A percentile compares a stretch with the other conserved stretches of the same genome.
Evolutionary conservation across 192 early-diverging fungal species (phyloP).

Genomic region (Rhizophagus sp.): DNA sequence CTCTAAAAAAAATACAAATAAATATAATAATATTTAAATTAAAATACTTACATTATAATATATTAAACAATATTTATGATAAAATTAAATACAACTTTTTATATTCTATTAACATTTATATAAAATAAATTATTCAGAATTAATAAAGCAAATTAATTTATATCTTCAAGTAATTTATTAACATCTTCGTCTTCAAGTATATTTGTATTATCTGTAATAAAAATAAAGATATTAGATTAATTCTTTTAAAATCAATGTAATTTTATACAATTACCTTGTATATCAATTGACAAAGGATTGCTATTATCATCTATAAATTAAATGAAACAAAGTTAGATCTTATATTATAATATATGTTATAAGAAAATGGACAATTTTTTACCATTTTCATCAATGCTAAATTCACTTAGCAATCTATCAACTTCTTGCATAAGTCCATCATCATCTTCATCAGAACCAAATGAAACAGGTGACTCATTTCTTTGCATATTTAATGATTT

Average conservation of each 20-base stretch:
- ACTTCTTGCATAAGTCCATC: conserved; percentile 31
- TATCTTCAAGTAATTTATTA: background rate
- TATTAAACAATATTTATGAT: too few relatives aligned
- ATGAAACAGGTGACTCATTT: background rate
- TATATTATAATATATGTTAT: background rate
- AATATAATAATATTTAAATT: too few relatives aligned
- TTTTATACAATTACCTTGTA: background rate
- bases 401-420: conserved; percentile 32
- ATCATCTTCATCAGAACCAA: conserved; percentile 19
- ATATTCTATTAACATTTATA: too few relatives aligned
- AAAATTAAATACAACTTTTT: too few relatives aligned
- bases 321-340: background rate
- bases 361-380: background rate
- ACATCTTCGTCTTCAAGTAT: background rate
- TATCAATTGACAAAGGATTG: background rate
- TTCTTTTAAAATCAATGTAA: background rate
- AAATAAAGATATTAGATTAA: background rate
- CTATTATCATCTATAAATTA: background rate
- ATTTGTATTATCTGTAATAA: background rate
- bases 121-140: background rate
- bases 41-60: too few relatives aligned
- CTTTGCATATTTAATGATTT: conserved; percentile 13
- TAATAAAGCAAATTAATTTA: background rate
- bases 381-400: conserved; percentile 15
- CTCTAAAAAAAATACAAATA: too few relatives aligned